phyloP scores from a whole-genome alignment of 2,329 filamentous ascomycete species.

The Fusarium napiforme region DNA sequence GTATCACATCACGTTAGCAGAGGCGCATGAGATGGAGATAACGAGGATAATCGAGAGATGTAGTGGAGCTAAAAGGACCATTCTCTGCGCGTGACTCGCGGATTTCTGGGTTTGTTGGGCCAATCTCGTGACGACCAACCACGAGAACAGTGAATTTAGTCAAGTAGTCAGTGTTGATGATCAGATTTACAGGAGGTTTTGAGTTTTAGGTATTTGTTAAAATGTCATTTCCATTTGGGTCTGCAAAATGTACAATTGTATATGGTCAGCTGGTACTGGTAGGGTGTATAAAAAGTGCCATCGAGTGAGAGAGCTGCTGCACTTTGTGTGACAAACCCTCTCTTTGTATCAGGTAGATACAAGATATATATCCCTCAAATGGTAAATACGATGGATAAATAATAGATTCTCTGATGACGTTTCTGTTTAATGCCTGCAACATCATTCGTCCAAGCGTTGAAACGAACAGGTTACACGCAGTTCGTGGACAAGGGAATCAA shows the following conservation, averaged over 20 bases:
- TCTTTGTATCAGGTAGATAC: not conserved
- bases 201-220: not conserved
- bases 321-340: not conserved
- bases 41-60: constrained; percentile 8
- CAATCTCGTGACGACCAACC: constrained; percentile 24
- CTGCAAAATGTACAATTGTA: not conserved
- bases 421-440: not conserved
- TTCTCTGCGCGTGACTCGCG: constrained; percentile 24
- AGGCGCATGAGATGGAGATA: constrained; percentile 17
- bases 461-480: constrained; percentile 21
- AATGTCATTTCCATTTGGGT: not conserved
- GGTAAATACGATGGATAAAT: not conserved
- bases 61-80: constrained; percentile 16
- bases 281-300: not conserved
- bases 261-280: not conserved
- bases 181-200: not conserved
- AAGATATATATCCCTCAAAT: not conserved
- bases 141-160: not conserved
- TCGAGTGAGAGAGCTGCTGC: not conserved
- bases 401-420: not conserved
- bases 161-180: not conserved
- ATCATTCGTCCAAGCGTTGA: constrained; percentile 10
- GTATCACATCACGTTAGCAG: constrained; percentile 25
- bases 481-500: constrained; percentile 1
- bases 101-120: constrained; percentile 2